These are phyloP conservation scores for Suillus ampliporus DNA, from an alignment of 768 basidiomycete species.

Conservation along the genomic window DNA sequence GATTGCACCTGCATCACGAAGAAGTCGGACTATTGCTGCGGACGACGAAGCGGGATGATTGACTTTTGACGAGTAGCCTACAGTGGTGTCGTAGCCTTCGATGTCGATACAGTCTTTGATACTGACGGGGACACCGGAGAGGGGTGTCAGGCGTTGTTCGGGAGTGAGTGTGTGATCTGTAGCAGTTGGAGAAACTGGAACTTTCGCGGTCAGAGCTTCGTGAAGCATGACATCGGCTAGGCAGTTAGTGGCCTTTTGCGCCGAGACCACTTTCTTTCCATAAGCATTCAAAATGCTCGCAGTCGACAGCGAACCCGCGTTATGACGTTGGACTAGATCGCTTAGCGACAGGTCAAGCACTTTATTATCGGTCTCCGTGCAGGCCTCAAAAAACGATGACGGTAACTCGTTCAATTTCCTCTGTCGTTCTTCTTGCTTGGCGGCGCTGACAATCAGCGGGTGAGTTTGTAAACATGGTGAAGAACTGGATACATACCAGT, in stretches of 20 bases:
- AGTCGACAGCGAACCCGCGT: constrained; percentile 31
- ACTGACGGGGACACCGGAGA: constrained; percentile 53
- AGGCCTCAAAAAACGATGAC: constrained; percentile 30
- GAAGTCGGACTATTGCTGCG: constrained; percentile 46
- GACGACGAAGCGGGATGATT: constrained; percentile 40
- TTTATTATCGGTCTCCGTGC: constrained; percentile 41
- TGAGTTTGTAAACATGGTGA: neutral
- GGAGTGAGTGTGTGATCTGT: constrained; percentile 11
- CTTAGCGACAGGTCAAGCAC: constrained; percentile 43
- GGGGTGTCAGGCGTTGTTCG: constrained; percentile 14
- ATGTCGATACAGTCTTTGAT: constrained; percentile 55
- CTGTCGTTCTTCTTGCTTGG: constrained; percentile 41
- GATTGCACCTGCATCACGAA: constrained; percentile 48
- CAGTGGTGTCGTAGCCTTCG: constrained; percentile 51
- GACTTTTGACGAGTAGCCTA: constrained; percentile 47
- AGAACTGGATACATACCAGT: constrained; percentile 31
- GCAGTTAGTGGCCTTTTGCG: constrained; percentile 54
- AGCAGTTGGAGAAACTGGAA: constrained; percentile 15
- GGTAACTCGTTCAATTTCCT: constrained; percentile 37
- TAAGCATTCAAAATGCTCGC: constrained; percentile 44
- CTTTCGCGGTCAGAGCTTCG: constrained; percentile 24
- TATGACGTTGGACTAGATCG: constrained; percentile 42
- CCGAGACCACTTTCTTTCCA: constrained; percentile 45
- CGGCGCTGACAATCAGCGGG: constrained; percentile 21
- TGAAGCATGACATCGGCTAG: constrained; percentile 51